Evolutionary conservation across 108 stramenopile genomes (phyloP).

Genomic region (Cylindrotheca closterium): DNA sequence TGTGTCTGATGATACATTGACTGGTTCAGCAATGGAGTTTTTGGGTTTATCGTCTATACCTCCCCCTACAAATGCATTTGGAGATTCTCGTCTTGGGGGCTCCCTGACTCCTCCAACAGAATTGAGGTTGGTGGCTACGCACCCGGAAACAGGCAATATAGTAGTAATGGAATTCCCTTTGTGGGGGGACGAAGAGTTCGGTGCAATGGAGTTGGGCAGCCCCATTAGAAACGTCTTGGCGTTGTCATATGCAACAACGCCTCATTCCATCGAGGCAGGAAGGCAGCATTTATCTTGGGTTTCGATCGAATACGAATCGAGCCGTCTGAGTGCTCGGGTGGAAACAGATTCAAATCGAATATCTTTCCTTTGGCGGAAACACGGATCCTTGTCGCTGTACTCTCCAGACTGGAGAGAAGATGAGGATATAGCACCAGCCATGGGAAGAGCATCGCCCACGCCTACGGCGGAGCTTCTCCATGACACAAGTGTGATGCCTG

Average conservation of each 20-base stretch:
- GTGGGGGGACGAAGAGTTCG: conserved; percentile 81
- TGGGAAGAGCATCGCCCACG: conserved; percentile 7
- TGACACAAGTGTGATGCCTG: conserved; percentile 65
- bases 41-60: conserved; percentile 47
- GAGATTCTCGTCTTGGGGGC: conserved; percentile 52
- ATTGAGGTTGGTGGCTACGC: conserved; percentile 60
- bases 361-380: conserved; percentile 63
- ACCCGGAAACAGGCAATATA: conserved; percentile 44
- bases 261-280: not conserved
- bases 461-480: conserved; percentile 25
- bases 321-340: conserved; percentile 58
- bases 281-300: conserved; percentile 1
- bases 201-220: conserved; percentile 80
- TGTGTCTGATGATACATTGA: conserved; percentile 31
- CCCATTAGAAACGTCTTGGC: conserved; percentile 66
- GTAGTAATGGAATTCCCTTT: conserved; percentile 78
- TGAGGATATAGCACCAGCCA: conserved; percentile 9
- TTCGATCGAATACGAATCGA: conserved; percentile 63
- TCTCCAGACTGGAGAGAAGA: conserved; percentile 26
- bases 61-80: conserved; percentile 34
- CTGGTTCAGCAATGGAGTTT: conserved; percentile 61
- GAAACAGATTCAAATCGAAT: conserved; percentile 44
- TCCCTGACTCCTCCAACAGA: conserved; percentile 80
- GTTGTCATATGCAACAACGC: conserved; percentile 11
- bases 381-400: conserved; percentile 43